Evolutionary conservation across 2,329 filamentous ascomycete species (phyloP).

Genomic region (Emergomyces orientalis): DNA sequence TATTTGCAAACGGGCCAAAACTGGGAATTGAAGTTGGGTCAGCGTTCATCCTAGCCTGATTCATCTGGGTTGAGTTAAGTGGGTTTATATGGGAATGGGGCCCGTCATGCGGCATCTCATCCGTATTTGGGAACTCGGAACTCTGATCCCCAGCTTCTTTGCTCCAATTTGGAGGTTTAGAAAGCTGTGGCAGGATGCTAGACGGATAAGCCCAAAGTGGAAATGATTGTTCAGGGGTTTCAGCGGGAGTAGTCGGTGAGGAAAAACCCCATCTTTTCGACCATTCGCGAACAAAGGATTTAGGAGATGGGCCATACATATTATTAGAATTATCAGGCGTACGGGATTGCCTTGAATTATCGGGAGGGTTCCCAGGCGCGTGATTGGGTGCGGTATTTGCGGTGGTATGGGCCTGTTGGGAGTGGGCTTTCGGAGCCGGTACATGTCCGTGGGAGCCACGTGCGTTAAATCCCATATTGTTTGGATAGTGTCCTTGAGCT

Average conservation of each 20-base stretch:
- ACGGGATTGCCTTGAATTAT: neutral
- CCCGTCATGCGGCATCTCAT: neutral
- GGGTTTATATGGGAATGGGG: neutral
- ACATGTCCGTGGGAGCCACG: neutral
- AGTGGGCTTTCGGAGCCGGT: neutral
- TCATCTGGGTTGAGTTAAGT: neutral
- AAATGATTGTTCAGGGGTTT: constrained; percentile 14
- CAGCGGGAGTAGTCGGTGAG: constrained; percentile 4
- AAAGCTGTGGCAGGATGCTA: constrained; percentile 19
- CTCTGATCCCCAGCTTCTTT: neutral
- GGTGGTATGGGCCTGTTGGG: neutral
- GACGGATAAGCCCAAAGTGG: constrained; percentile 22
- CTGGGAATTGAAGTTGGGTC: constrained; percentile 8
- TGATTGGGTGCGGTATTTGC: neutral
- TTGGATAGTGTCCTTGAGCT: constrained; percentile 26
- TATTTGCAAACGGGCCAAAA: constrained; percentile 10
- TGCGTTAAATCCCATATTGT: constrained; percentile 11
- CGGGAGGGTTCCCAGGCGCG: neutral
- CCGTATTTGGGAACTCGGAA: neutral
- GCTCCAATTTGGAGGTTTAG: constrained; percentile 9
- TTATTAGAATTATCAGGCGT: constrained; percentile 9
- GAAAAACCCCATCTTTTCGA: constrained; percentile 16
- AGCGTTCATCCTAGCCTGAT: constrained; percentile 4
- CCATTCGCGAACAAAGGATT: constrained; percentile 13
- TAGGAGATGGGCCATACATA: constrained; percentile 17